Conservation (phyloP, 1,284 basidiomycete species). For the Vanrija humicola region DNA sequence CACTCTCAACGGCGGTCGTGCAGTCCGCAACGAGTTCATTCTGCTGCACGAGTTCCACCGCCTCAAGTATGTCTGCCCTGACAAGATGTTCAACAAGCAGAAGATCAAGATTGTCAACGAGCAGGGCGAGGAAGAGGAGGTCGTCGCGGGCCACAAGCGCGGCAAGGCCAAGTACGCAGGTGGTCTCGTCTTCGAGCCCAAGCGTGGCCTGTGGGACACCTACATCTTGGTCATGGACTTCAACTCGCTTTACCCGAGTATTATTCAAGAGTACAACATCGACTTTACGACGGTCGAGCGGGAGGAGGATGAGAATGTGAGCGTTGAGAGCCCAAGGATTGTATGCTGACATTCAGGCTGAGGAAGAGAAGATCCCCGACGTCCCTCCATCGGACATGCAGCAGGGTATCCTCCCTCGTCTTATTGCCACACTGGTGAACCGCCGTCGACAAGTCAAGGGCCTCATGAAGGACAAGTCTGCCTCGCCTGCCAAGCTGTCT, state of each 20-base stretch:
- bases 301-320: slow-evolving; percentile 56
- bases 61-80: slow-evolving; percentile 92
- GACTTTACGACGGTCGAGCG: slow-evolving; percentile 95
- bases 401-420: slow-evolving; percentile 87
- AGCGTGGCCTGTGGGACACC: slow-evolving; percentile 93
- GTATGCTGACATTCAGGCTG: slow-evolving; percentile 33
- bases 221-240: slow-evolving; percentile 99
- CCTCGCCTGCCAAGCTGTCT: slow-evolving; percentile 69
- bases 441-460: slow-evolving; percentile 87
- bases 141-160: slow-evolving; percentile 56
- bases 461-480: slow-evolving; percentile 87
- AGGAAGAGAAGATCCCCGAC: slow-evolving; percentile 82
- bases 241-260: slow-evolving; percentile 98
- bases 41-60: slow-evolving; percentile 95
- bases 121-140: slow-evolving; percentile 59
- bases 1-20: slow-evolving; percentile 89
- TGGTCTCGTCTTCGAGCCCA: slow-evolving; percentile 96
- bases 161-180: slow-evolving; percentile 98
- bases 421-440: slow-evolving; percentile 90
- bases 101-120: slow-evolving; percentile 50
- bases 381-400: slow-evolving; percentile 68
- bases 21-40: slow-evolving; percentile 99
- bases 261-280: slow-evolving; percentile 99
- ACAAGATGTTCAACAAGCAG: slow-evolving; percentile 71
- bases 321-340: slow-evolving; percentile 35